These are phyloP conservation scores for Phytophthora kernoviae DNA, from an alignment of 352 stramenopile species.

Conservation along the genomic window DNA sequence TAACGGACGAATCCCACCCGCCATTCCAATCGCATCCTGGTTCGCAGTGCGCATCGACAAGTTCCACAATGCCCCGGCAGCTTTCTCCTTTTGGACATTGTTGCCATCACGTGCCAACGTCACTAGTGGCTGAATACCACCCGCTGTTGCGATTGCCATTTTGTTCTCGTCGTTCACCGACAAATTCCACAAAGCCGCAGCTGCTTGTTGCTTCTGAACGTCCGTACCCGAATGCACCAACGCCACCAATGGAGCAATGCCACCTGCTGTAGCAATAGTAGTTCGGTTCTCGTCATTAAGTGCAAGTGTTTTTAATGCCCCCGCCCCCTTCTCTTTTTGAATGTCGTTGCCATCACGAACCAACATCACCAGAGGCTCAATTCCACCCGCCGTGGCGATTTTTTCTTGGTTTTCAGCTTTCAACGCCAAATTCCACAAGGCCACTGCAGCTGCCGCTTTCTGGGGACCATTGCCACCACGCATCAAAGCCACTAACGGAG, in stretches of 20 bases:
- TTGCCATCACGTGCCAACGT: conserved; percentile 3
- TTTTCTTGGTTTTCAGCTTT: conserved; percentile 2
- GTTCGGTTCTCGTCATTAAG: not conserved
- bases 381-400: conserved; percentile 3
- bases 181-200: conserved; percentile 1
- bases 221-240: conserved; percentile 1
- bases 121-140: conserved; percentile 4
- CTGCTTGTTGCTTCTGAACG: conserved; percentile 3
- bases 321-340: conserved; percentile 2
- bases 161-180: not conserved
- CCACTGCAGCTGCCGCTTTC: not conserved
- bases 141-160: conserved; percentile 1
- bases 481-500: not conserved
- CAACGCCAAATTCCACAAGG: conserved; percentile 1
- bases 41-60: not conserved
- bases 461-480: not conserved
- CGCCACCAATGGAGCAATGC: conserved; percentile 7
- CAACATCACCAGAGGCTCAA: conserved; percentile 14
- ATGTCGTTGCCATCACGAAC: conserved; percentile 8
- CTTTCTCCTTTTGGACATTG: conserved; percentile 7
- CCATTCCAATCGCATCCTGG: not conserved
- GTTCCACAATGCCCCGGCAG: not conserved
- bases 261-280: conserved; percentile 1
- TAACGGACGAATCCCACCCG: not conserved
- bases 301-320: conserved; percentile 6